Base-by-base conservation (phyloP, 192 early-diverging fungal species). In the Endogone sp. region DNA sequence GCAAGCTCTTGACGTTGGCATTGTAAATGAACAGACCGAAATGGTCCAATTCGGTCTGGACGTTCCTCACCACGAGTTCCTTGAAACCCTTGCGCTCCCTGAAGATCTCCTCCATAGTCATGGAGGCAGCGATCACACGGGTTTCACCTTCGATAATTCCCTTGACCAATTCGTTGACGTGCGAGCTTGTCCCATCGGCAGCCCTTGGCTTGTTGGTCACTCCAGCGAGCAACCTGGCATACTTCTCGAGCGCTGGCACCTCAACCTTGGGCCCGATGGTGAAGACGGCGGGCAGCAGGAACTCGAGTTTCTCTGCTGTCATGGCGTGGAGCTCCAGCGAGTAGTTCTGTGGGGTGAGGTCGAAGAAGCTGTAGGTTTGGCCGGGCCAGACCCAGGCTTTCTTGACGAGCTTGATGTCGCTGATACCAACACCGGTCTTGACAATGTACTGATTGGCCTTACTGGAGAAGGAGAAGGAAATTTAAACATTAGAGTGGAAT, bases 101-200 rank as follows among this genome's bases (percentile, higher is more conserved):
- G 71, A 85, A 85, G 26, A 85, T 86, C 67, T 85, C 82, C 75
- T 85, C 83, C 65, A 86, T 86, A 49, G 82, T 84, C 74, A 85
- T 77, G 25, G 49, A 54, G 4, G 83, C 84, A 30, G 84, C 84
- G 56, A 85, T 72, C 4, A 85, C 84, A 61, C 84, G 69, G 10
- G 82, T 85, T 62, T 85, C 84, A 59, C 84, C 84, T 66, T 85
- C 84, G 31, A 84, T 81, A 56, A 84, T 68, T 81, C 82, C 82
- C 32, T 62, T 72, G 27, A 84, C 80, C 6, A 84, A 56, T 21
- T 84, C 82, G 22, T 60, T 57, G 11, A 82, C 61, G 26, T 74
- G 67, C 13, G 66, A 62, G 16, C 62, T 44, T 26, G 62, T 49
- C 21, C 63, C 60, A 55, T n/a, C n/a, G n/a, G n/a, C n/a, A n/a